Evolutionary conservation across 176 grass and related monocot genomes (phyloP), one percentile per base, ranked within the genome.

Genomic region (Tillandsia leiboldiana): DNA sequence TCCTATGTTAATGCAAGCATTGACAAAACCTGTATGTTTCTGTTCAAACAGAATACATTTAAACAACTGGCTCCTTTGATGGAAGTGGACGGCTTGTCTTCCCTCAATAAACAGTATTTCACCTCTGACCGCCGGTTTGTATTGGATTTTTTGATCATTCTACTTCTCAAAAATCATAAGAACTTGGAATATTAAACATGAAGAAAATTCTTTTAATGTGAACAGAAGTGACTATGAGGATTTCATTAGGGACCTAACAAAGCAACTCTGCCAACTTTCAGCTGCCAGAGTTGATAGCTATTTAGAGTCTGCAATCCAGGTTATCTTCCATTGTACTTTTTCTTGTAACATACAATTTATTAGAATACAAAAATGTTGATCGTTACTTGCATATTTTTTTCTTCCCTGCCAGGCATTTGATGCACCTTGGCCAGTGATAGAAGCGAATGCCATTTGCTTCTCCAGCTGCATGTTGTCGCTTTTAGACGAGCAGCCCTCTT

Each of bases 391-490:
- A 42, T 7, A 2, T 29, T 29, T 24, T 67, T 84, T 72, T 77
- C 76, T 51, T 53, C 79, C 64, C 61, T 75, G 76, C 26, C 75
- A 97, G 93, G 93, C 89, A 77, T 97, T 97, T 72, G 93, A 92
- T 81, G 89, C 86, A 26, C 89, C 82, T 83, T 97, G 93, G 93
- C 84, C 89, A 2, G 68, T 97, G 63, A 97, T 97, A 73, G 83
- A 89, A 83, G 93, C 89, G 72, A 97, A 97, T 62, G 93, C 93
- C 64, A 73, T 97, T 82, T 92, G 90, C 80, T 87, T 97, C 51
- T 87, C 91, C 22, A 85, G 93, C 73, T 90, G 79, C 74, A 74
- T 97, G 84, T 70, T 97, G 61, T 84, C 93, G 48, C 86, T 90
- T 75, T 78, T 89, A 48, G 89, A 92, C 27, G 93, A 92, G 71